These are phyloP conservation scores for Musa balbisiana DNA, from an alignment of 202 grass and related monocot species.

Conservation along the genomic window DNA sequence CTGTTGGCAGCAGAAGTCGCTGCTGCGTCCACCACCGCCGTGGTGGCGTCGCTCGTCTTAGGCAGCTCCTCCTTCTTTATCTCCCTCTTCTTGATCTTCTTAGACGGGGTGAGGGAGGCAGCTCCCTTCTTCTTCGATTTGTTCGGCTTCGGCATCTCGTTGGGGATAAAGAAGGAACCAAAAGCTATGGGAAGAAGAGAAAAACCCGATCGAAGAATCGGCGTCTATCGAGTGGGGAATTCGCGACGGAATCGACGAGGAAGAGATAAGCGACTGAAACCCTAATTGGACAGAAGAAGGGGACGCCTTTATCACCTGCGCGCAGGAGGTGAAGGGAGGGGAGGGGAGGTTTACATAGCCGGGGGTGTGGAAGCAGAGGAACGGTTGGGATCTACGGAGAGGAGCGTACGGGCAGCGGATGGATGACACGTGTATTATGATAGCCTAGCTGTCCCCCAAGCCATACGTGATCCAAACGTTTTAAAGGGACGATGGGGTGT, in stretches of 20 bases:
- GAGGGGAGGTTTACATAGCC: neutral
- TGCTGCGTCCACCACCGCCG: neutral
- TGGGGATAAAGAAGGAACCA: neutral
- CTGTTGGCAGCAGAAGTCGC: neutral
- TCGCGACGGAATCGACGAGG: neutral
- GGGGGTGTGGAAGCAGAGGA: neutral
- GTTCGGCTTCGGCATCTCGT: neutral
- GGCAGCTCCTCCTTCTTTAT: neutral
- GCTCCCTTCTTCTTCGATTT: neutral
- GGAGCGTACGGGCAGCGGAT: neutral
- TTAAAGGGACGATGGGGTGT: too few relatives aligned
- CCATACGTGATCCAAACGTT: too few relatives aligned
- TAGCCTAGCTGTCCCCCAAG: too few relatives aligned
- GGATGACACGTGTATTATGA: neutral
- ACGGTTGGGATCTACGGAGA: neutral
- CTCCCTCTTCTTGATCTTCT: neutral
- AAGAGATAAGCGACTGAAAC: neutral
- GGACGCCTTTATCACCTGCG: neutral
- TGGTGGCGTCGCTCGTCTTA: neutral
- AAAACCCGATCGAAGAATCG: neutral
- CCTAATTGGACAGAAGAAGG: neutral
- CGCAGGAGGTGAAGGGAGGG: neutral
- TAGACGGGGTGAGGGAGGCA: neutral
- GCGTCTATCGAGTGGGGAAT: neutral
- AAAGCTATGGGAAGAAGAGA: neutral